Conservation (phyloP, 768 basidiomycete genomes). For the Mycena epipterygia region DNA sequence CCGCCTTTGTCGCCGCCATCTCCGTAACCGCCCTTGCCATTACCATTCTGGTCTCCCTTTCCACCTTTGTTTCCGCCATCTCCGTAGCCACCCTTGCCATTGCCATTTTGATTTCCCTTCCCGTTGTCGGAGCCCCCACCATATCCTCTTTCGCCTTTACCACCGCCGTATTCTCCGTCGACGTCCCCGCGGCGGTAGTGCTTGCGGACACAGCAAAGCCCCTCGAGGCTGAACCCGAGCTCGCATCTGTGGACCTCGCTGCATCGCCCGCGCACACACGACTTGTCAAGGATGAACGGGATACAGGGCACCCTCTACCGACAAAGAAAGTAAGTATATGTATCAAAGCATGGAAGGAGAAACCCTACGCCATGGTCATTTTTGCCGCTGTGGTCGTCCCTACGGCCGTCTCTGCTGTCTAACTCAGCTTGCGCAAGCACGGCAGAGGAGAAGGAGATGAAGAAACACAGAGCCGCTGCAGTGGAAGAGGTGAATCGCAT, state of each 20-base stretch:
- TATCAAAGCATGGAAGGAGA: not conserved
- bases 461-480: not conserved
- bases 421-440: not conserved
- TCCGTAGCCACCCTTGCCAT: no score
- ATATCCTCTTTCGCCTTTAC: not conserved
- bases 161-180: not conserved
- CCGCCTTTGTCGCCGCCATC: no score
- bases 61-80: no score
- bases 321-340: not conserved
- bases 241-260: conserved; percentile 2
- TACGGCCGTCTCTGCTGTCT: not conserved
- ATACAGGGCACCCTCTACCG: conserved; percentile 5
- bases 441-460: conserved; percentile 7
- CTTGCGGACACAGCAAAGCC: not conserved
- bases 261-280: conserved; percentile 12
- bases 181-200: not conserved
- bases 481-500: no score
- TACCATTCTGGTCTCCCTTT: no score
- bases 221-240: conserved; percentile 17
- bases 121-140: no score
- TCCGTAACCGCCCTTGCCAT: no score
- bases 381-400: not conserved
- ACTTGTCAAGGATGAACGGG: not conserved
- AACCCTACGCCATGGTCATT: not conserved
- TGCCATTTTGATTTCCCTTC: no score